Conservation (phyloP, 2,329 filamentous ascomycete genomes). For the Sporothrix variecibatus region DNA sequence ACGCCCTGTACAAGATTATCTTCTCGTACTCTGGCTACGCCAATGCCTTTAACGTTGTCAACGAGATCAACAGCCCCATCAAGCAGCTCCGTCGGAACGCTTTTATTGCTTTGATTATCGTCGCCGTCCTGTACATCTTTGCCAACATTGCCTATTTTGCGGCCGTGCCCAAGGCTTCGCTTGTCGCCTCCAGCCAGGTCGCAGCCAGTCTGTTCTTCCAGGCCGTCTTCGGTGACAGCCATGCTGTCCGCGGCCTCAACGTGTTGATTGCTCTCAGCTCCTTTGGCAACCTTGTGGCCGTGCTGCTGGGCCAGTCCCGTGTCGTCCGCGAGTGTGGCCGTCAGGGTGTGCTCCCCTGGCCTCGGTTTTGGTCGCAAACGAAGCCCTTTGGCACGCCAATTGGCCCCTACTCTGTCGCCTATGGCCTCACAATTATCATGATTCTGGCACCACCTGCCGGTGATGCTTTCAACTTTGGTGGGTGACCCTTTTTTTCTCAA, state of each 20-base stretch:
- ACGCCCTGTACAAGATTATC: conserved; percentile 61
- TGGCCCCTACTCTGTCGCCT: conserved; percentile 60
- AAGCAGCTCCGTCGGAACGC: conserved; percentile 55
- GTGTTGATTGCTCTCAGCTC: conserved; percentile 58
- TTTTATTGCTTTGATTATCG: conserved; percentile 51
- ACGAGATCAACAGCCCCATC: conserved; percentile 61
- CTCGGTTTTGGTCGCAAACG: conserved; percentile 62
- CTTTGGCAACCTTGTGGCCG: conserved; percentile 60
- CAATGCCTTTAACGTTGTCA: conserved; percentile 63
- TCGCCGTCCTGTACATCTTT: conserved; percentile 57
- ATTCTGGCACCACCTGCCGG: conserved; percentile 62
- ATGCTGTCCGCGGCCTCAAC: conserved; percentile 55
- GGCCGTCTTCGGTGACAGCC: conserved; percentile 54
- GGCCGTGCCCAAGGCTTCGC: conserved; percentile 55
- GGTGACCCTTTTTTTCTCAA: conserved; percentile 12
- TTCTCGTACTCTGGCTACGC: conserved; percentile 60
- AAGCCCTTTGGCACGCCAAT: conserved; percentile 64
- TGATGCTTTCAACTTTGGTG: conserved; percentile 64
- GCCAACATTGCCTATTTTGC: conserved; percentile 63
- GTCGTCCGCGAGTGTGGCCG: conserved; percentile 62
- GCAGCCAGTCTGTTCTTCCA: conserved; percentile 61
- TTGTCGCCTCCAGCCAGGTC: conserved; percentile 52
- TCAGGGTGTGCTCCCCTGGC: conserved; percentile 61
- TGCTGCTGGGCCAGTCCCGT: conserved; percentile 57
- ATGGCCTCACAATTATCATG: conserved; percentile 58